A percentile compares a stretch with the other conserved stretches of the same genome.
These are phyloP conservation scores for Podosphaera leucotricha DNA, from an alignment of 2,329 filamentous ascomycete species.

Conservation along the genomic window DNA sequence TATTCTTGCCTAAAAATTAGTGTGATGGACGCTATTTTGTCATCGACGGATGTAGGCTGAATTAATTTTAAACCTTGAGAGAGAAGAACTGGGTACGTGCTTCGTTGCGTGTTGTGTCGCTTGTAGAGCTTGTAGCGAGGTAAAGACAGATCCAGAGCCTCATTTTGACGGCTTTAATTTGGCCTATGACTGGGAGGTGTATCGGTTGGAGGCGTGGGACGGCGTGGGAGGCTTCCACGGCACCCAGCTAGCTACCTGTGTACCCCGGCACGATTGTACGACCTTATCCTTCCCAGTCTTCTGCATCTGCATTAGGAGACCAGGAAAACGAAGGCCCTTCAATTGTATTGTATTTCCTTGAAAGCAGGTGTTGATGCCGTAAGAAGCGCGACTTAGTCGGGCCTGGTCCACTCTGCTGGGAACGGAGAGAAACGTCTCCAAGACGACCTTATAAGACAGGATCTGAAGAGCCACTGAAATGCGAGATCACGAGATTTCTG, in stretches of 20 bases:
- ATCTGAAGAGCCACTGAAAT: slow-evolving; percentile 17
- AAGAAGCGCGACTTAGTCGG: slow-evolving; percentile 1
- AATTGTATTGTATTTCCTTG: slow-evolving; percentile 1
- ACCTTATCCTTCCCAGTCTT: not conserved
- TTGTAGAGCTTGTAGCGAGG: not conserved
- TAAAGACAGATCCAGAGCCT: not conserved
- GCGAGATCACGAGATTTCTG: slow-evolving; percentile 15
- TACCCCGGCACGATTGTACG: not conserved
- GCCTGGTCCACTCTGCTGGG: not conserved
- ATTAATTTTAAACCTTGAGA: not conserved
- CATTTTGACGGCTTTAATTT: not conserved
- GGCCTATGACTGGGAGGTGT: not conserved
- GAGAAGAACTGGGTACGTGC: not conserved
- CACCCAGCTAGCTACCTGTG: slow-evolving; percentile 1
- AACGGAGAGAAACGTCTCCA: not conserved
- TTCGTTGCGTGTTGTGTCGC: not conserved
- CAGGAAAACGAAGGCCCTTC: not conserved
- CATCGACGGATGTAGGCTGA: not conserved
- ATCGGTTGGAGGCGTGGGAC: not conserved
- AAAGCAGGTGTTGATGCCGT: slow-evolving; percentile 1
- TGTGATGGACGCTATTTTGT: not conserved
- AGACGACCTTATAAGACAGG: slow-evolving; percentile 11
- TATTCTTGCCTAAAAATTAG: not conserved
- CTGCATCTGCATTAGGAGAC: slow-evolving; percentile 1
- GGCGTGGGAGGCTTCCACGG: not conserved